These are phyloP conservation scores for Copromyces sp. DNA, from an alignment of 495 filamentous ascomycete genomes.

Conservation along the genomic window DNA sequence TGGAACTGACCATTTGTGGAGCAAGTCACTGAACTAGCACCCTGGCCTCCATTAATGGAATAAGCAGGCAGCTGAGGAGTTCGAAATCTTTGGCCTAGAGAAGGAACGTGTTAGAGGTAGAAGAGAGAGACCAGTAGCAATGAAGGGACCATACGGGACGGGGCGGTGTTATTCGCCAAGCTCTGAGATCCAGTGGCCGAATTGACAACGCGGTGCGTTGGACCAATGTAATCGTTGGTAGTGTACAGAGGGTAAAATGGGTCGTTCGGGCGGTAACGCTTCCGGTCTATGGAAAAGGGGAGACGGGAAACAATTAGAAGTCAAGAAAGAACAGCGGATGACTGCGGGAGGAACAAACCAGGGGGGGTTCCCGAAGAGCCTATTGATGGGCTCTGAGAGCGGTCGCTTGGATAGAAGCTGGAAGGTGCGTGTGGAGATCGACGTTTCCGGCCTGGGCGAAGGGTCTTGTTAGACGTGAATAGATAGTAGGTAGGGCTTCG, in stretches of 20 bases:
- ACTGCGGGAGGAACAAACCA: neutral
- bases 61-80: neutral
- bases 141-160: neutral
- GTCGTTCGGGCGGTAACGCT: neutral
- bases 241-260: neutral
- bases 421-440: neutral
- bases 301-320: neutral
- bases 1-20: neutral
- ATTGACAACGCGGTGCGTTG: neutral
- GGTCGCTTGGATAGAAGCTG: neutral
- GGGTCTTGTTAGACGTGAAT: neutral
- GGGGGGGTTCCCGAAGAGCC: neutral
- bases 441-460: neutral
- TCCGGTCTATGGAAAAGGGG: neutral
- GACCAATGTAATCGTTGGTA: neutral
- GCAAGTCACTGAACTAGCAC: neutral
- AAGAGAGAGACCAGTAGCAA: neutral
- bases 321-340: neutral
- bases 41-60: neutral
- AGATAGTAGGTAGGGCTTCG: neutral
- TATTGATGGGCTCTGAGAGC: neutral
- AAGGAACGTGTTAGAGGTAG: neutral
- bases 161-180: neutral
- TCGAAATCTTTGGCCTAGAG: neutral
- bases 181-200: neutral